Conservation (phyloP, 306 rosid genomes). For the Hylodesmum podocarpum region DNA sequence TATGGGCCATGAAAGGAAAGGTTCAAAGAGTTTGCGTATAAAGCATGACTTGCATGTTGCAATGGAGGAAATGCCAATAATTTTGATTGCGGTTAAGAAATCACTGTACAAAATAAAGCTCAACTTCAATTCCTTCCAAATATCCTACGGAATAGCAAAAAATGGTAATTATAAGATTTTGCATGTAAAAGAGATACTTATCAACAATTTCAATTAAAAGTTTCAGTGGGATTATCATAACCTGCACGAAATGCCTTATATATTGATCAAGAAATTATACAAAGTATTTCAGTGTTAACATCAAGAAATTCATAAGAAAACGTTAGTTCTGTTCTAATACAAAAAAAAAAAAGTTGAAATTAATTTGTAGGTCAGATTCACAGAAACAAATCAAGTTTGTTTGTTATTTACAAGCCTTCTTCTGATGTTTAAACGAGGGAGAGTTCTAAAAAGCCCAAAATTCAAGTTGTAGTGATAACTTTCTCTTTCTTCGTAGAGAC, state of each 20-base stretch:
- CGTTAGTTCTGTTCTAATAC: background rate
- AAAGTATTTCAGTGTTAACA: background rate
- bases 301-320: background rate
- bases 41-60: background rate
- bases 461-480: background rate
- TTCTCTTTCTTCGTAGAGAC: background rate
- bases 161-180: background rate
- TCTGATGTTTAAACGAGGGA: background rate
- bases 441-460: background rate
- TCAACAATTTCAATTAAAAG: background rate
- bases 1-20: background rate
- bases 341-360: background rate
- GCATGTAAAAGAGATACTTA: background rate
- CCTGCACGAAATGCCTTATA: background rate
- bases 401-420: too few species aligned
- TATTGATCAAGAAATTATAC: too few species aligned
- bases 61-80: background rate
- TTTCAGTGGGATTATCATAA: background rate
- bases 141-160: background rate
- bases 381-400: background rate
- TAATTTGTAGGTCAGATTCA: background rate
- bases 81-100: background rate
- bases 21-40: background rate
- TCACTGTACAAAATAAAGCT: background rate
- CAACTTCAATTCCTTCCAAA: background rate